A percentile compares a stretch with the other conserved stretches of the same genome.
phyloP scores from a whole-genome alignment of 345 rosid species.

The Syzygium grande region DNA sequence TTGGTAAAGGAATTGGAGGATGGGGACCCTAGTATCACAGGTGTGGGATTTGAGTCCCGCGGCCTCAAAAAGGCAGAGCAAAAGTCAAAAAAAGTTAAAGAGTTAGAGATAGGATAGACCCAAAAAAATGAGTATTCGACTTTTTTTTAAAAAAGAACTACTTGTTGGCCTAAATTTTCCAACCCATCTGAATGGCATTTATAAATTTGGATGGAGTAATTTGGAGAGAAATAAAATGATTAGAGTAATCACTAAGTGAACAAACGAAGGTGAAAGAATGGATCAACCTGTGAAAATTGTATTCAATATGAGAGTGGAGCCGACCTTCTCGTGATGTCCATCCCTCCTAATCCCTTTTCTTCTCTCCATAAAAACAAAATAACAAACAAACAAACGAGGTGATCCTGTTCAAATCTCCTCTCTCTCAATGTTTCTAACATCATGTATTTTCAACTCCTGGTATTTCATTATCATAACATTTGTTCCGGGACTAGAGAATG shows the following conservation, averaged over 20 bases:
- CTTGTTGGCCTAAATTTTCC: neutral
- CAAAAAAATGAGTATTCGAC: neutral
- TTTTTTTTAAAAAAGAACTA: neutral
- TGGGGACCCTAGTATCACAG: too few species aligned
- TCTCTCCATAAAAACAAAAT: neutral
- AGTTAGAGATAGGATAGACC: too few species aligned
- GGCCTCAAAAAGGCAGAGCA: too few species aligned
- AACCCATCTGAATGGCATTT: neutral
- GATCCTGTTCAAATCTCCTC: neutral
- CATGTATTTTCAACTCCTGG: neutral
- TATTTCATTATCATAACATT: neutral
- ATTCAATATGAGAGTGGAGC: neutral
- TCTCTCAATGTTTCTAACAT: neutral
- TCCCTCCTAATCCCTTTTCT: neutral
- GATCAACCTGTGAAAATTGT: neutral
- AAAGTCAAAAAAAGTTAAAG: too few species aligned
- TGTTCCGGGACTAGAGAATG: neutral
- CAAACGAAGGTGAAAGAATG: neutral
- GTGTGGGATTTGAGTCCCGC: too few species aligned
- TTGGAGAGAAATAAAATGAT: neutral
- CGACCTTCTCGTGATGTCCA: neutral
- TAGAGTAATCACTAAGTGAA: neutral
- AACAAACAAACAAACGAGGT: neutral
- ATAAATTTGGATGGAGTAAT: neutral
- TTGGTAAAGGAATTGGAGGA: too few species aligned